A percentile compares a stretch with the other conserved stretches of the same genome.
Conservation (phyloP, 257 asterid species). For the Handroanthus guayacan region DNA sequence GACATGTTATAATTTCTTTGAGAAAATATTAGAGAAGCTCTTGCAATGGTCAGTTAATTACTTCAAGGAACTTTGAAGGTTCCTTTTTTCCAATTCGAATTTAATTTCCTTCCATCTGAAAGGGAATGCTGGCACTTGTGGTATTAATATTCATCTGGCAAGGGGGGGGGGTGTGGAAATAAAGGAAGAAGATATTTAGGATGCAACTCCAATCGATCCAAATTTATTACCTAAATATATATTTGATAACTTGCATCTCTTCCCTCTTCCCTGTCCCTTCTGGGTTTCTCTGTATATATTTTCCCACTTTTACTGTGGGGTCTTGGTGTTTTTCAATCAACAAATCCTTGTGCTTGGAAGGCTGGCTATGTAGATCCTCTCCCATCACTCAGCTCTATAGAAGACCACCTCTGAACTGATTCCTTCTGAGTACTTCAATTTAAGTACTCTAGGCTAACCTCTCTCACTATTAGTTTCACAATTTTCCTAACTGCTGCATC, state of each 20-base stretch:
- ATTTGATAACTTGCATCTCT: not conserved
- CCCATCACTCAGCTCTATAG: not conserved
- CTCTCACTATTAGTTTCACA: not conserved
- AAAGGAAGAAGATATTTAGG: not conserved
- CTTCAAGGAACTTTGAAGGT: slow-evolving; percentile 7
- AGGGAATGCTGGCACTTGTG: not conserved
- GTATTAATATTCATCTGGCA: not conserved
- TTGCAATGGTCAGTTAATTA: not conserved
- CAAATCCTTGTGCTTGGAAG: not conserved
- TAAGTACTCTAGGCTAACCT: slow-evolving; percentile 8
- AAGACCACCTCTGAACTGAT: not conserved
- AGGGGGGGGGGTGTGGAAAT: not conserved
- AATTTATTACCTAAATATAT: not conserved
- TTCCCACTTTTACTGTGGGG: not conserved
- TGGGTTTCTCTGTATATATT: not conserved
- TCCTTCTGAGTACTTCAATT: not conserved
- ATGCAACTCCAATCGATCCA: not conserved
- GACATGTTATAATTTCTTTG: not conserved
- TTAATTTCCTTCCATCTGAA: not conserved
- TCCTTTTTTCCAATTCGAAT: not conserved
- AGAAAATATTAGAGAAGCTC: not conserved
- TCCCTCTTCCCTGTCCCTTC: not conserved
- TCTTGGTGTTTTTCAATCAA: slow-evolving; percentile 7
- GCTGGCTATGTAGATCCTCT: not conserved
- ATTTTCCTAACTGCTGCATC: not conserved